Conservation (phyloP, 2,329 filamentous ascomycete genomes). For the Aureobasidium sp. region DNA sequence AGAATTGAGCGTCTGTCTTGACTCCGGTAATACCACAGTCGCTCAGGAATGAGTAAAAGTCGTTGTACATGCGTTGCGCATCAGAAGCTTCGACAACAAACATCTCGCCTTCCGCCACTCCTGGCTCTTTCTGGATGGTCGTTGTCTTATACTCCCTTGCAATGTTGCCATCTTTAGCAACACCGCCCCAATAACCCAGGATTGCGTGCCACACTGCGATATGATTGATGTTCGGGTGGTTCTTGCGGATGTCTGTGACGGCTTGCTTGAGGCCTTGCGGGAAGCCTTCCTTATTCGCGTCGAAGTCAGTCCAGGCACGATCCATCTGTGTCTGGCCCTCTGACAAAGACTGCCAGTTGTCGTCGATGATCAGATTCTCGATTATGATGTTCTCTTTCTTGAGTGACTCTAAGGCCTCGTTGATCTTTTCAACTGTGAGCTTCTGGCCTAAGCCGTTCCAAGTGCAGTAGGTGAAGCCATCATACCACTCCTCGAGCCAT, state of each 20-base stretch:
- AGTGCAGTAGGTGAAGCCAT: slow-evolving; percentile 89
- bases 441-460: slow-evolving; percentile 89
- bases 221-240: slow-evolving; percentile 65
- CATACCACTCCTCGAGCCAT: slow-evolving; percentile 85
- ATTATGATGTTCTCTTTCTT: slow-evolving; percentile 65
- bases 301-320: slow-evolving; percentile 68
- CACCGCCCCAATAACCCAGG: slow-evolving; percentile 81
- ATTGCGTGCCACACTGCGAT: slow-evolving; percentile 94
- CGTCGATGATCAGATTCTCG: slow-evolving; percentile 85
- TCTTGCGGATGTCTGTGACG: slow-evolving; percentile 57
- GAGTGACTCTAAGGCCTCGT: slow-evolving; percentile 64
- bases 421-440: slow-evolving; percentile 71
- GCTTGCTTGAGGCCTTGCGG: slow-evolving; percentile 69
- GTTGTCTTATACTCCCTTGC: slow-evolving; percentile 70
- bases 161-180: slow-evolving; percentile 66
- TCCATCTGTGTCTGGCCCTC: slow-evolving; percentile 44
- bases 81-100: slow-evolving; percentile 67
- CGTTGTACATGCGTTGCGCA: slow-evolving; percentile 68
- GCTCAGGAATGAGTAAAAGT: slow-evolving; percentile 80
- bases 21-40: slow-evolving; percentile 72
- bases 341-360: slow-evolving; percentile 84
- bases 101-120: slow-evolving; percentile 57
- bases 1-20: slow-evolving; percentile 90
- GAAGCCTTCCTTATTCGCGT: slow-evolving; percentile 72
- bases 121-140: slow-evolving; percentile 45